Conservation (phyloP, 768 basidiomycete species). For the Sarcomyxa edulis region DNA sequence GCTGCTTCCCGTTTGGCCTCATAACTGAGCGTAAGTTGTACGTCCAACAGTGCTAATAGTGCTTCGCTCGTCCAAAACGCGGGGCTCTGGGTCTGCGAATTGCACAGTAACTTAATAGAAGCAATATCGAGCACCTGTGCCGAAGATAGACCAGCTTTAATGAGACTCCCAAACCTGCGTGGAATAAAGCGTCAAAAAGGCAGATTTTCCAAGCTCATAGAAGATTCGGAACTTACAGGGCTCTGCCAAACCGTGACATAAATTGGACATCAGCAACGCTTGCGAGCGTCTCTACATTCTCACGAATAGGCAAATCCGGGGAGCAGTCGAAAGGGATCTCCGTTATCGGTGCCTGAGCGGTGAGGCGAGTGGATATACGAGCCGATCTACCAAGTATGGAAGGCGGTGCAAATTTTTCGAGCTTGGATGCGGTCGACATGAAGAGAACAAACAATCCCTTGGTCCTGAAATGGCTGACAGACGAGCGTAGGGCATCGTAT, state of each 20-base stretch:
- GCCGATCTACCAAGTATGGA: not conserved
- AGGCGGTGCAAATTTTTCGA: not conserved
- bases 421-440: not conserved
- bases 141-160: not conserved
- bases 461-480: not conserved
- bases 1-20: slow-evolving; percentile 5
- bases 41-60: slow-evolving; percentile 9
- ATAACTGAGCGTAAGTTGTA: slow-evolving; percentile 10
- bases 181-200: not conserved
- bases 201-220: too few species aligned
- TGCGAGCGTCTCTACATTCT: not conserved
- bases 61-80: not conserved
- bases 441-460: slow-evolving; percentile 1
- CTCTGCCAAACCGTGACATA: not conserved
- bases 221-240: slow-evolving; percentile 2
- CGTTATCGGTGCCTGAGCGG: slow-evolving; percentile 1
- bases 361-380: not conserved
- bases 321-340: slow-evolving; percentile 2
- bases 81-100: not conserved
- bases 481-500: slow-evolving; percentile 2
- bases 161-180: not conserved
- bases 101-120: not conserved
- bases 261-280: not conserved
- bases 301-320: not conserved
- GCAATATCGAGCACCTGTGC: not conserved